A percentile compares a stretch with the other conserved stretches of the same genome.
Evolutionary conservation across 176 grass and related monocot genomes (phyloP).

Genomic region (Lolium multiflorum): DNA sequence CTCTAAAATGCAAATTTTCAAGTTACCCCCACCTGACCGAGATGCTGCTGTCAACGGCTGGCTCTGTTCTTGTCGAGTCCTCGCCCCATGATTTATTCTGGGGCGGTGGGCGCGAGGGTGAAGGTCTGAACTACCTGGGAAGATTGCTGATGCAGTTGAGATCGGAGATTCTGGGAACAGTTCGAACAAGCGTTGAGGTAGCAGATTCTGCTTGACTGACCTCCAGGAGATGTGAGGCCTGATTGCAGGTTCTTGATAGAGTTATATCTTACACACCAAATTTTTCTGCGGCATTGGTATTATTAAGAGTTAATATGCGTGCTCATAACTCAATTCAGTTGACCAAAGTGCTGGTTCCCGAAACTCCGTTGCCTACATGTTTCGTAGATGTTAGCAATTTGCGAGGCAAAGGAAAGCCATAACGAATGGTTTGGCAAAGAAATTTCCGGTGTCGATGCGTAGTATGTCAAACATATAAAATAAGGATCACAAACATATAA

Average conservation of each 20-base stretch:
- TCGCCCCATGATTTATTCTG: conserved; percentile 97
- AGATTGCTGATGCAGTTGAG: conserved; percentile 85
- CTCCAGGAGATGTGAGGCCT: background rate
- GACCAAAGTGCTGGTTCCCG: no score
- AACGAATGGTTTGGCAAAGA: no score
- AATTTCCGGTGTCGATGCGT: no score
- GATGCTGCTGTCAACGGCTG: conserved; percentile 81
- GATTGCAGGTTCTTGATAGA: background rate
- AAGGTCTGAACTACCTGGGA: conserved; percentile 95
- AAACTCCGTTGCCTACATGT: no score
- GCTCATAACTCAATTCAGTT: background rate
- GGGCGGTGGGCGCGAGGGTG: conserved; percentile 79
- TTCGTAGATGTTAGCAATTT: no score
- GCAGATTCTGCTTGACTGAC: conserved; percentile 11
- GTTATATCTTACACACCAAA: no score
- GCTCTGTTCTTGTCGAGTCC: conserved; percentile 89
- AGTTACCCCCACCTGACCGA: conserved; percentile 64
- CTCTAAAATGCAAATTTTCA: conserved; percentile 80
- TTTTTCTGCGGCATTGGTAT: conserved; percentile 9
- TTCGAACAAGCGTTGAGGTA: background rate
- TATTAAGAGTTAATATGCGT: background rate
- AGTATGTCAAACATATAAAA: no score
- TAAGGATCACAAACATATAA: no score
- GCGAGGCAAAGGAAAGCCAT: no score
- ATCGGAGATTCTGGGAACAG: conserved; percentile 58